Base-by-base conservation (phyloP, 2,329 filamentous ascomycete species). In the Stagonosporopsis chrysanthemi region DNA sequence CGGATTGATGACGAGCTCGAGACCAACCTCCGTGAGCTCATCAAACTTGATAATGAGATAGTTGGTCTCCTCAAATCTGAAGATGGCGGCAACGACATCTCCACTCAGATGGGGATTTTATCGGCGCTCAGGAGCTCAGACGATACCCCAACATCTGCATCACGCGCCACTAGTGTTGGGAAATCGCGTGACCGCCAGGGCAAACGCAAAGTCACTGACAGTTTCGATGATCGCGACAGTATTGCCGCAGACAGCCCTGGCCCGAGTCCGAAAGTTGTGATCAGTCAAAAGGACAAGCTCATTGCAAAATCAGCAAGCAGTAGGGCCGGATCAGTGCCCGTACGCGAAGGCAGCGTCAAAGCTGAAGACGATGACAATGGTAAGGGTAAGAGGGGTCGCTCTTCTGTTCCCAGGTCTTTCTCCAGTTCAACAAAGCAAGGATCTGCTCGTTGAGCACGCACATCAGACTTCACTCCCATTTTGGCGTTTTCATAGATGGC, bases 321-420 rank as follows among this genome's bases (percentile, higher is more conserved):
- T 52, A 67, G 76, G 51, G 75, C 73, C 17, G 78, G 78, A 44
- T 80, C 77, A 39, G 79, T 82, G 31, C 77, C 79, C 47, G 78
- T 72, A 14, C 73, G 81, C 33, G 81, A 83, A 61, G 69, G 79
- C n/a, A 80, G 77, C 44, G 81, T 82, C n/a, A 83, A 83, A 62
- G 74, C 77, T 44, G 81, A 82, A 63, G 80, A 83, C 50, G 78
- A 80, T 26, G 76, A 73, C 42, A 76, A 75, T 61, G 69, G 75
- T 51, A 81, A 82, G 73, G 78, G 78, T 71, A 77, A 77, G 72
- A 73, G 70, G 70, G 66, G 62, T 60, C 67, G 64, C 65, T 67
- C 66, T 68, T 66, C 66, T 48, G 31, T 56, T 46, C 62, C 64
- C 62, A 65, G 59, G 53, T 61, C 61, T 43, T 61, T 54, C 43